These are phyloP conservation scores for Penicillium sp. DNA, from an alignment of 2,329 filamentous ascomycete genomes.

Conservation along the genomic window DNA sequence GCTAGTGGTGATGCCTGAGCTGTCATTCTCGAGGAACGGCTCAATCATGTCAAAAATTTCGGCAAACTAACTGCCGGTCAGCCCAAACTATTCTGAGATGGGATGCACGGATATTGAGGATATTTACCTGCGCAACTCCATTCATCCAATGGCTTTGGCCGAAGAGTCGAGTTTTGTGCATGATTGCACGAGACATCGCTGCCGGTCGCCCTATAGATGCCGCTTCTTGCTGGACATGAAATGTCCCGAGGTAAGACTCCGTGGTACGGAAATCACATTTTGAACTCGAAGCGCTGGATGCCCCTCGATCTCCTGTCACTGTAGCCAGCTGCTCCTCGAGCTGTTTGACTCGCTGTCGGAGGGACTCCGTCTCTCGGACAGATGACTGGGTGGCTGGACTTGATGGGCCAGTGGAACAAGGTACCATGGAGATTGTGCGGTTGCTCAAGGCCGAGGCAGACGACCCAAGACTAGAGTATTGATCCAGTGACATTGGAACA, in stretches of 20 bases:
- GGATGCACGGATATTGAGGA: no score
- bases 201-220: slow-evolving; percentile 30
- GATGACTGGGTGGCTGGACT: slow-evolving; percentile 25
- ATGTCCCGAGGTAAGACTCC: slow-evolving; percentile 43
- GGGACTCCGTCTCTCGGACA: slow-evolving; percentile 35
- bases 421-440: slow-evolving; percentile 6
- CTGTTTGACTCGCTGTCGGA: slow-evolving; percentile 43
- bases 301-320: slow-evolving; percentile 17
- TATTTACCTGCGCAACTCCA: slow-evolving; percentile 32
- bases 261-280: slow-evolving; percentile 39
- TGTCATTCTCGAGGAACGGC: slow-evolving; percentile 37
- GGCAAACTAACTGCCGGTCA: slow-evolving; percentile 14
- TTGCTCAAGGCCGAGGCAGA: no score
- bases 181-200: slow-evolving; percentile 44
- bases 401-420: slow-evolving; percentile 18
- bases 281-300: slow-evolving; percentile 17
- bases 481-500: no score
- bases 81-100: no score
- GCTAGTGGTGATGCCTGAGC: slow-evolving; percentile 34
- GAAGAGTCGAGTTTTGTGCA: slow-evolving; percentile 56
- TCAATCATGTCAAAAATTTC: slow-evolving; percentile 47
- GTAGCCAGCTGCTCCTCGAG: slow-evolving; percentile 47
- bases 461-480: no score
- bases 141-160: slow-evolving; percentile 59
- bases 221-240: slow-evolving; percentile 45